A percentile compares a stretch with the other conserved stretches of the same genome.
phyloP scores from a whole-genome alignment of 805 yeast genomes.

The Starmerella gropengiesseri region DNA sequence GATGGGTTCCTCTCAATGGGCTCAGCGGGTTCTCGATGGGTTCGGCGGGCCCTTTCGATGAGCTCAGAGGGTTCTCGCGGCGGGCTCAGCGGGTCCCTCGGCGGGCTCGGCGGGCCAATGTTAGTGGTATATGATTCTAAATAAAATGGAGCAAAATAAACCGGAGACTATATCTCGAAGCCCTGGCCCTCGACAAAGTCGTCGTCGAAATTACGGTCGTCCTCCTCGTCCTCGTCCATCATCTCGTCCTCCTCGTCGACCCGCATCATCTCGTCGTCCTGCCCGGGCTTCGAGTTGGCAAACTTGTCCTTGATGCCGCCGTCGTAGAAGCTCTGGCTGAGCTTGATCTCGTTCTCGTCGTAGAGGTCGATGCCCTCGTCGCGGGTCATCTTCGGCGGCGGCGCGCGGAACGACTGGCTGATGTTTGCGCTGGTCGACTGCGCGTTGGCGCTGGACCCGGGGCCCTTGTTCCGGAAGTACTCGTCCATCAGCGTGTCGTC shows the following conservation, averaged over 20 bases:
- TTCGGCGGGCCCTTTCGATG: too few relatives aligned
- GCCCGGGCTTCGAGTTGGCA: conserved; percentile 7
- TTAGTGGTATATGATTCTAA: too few relatives aligned
- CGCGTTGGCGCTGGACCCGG: conserved; percentile 5
- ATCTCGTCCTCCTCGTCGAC: conserved; percentile 3
- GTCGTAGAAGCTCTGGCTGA: conserved; percentile 28
- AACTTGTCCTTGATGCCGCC: conserved; percentile 26
- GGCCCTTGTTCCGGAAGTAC: conserved; percentile 37
- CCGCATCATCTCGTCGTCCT: conserved; percentile 2
- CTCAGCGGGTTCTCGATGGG: too few relatives aligned
- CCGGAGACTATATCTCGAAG: conserved; percentile 50
- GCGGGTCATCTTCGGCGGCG: conserved; percentile 21
- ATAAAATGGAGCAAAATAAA: not conserved
- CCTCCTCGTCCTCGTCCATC: conserved; percentile 24
- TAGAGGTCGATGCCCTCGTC: conserved; percentile 31
- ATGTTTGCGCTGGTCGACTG: conserved; percentile 7
- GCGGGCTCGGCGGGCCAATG: too few relatives aligned
- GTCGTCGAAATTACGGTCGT: conserved; percentile 40
- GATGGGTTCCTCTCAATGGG: too few relatives aligned
- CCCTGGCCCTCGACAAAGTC: conserved; percentile 64
- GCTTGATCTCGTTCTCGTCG: conserved; percentile 30
- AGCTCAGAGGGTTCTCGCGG: too few relatives aligned
- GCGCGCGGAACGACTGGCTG: conserved; percentile 19
- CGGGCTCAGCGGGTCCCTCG: too few relatives aligned
- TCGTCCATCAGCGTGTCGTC: conserved; percentile 91